Base-by-base conservation (phyloP, 768 basidiomycete genomes). In the Tulasnella sp. region DNA sequence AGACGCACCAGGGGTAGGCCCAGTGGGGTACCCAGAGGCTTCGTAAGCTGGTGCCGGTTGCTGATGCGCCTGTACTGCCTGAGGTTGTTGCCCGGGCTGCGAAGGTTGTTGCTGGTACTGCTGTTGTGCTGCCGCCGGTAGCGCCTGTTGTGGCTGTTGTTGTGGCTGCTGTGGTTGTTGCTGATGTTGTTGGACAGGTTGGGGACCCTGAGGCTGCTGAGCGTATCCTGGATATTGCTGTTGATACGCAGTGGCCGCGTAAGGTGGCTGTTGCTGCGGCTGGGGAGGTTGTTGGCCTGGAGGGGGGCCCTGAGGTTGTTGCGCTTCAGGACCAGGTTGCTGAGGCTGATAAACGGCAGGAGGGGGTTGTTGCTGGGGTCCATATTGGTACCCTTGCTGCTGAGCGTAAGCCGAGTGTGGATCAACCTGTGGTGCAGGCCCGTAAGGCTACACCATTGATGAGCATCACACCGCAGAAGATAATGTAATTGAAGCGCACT, bases 61-160 rank as follows among this genome's bases (percentile, higher is more conserved):
- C 34, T 21, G n/a, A n/a, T n/a, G n/a, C n/a, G n/a, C n/a, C n/a
- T n/a, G n/a, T n/a, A n/a, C n/a, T n/a, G 40, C 63, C 59, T 36
- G 51, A 31, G 35, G 27, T 53, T 49, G 19, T 17, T 57, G 61
- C 35, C 42, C 52, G 7, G 52, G 56, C 8, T 29, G 51, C 34
- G 45, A 32, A 53, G 23, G 49, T 25, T 35, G 58, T 12, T 36
- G 43, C 7, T 15, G 61, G 7, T 45, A 40, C 35, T 67, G 65
- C 12, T 62, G 61, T 49, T 70, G 63, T 21, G 63, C 65, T 8
- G 66, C 65, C 21, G 46, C 57, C 45, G 69, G 65, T 6, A 62
- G 62, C 1, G 67, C 64, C 46, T 75, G 74, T 0, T 65, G 58
- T 42, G 75, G 72, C 5, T 66, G 63, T 60, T 73, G 71, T 25